phyloP scores from a whole-genome alignment of 768 basidiomycete species.

The Pleurotus eryngii region DNA sequence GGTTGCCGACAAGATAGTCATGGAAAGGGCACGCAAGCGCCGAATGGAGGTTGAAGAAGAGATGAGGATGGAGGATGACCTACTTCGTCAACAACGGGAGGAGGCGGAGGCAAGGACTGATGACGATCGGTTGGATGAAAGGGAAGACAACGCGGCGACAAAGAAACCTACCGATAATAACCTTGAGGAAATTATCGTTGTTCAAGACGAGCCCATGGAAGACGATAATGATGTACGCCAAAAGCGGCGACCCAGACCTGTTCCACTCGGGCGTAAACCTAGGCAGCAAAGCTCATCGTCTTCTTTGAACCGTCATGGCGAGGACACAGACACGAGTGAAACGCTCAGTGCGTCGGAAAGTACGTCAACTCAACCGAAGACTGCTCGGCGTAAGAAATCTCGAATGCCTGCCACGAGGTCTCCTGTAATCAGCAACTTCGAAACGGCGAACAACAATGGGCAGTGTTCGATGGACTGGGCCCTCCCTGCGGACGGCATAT shows the following conservation, averaged over 20 bases:
- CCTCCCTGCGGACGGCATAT: no score
- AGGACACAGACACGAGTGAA: not conserved
- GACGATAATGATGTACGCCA: conserved; percentile 7
- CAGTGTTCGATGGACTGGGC: not conserved
- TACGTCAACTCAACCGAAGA: not conserved
- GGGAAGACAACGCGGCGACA: not conserved
- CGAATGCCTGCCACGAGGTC: not conserved
- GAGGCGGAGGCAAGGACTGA: conserved; percentile 8
- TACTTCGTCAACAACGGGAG: conserved; percentile 2
- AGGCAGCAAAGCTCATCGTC: not conserved
- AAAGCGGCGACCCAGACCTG: conserved; percentile 16
- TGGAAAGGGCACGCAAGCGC: conserved; percentile 51
- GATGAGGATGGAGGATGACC: conserved; percentile 30
- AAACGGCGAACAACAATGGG: no score
- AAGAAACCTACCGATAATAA: not conserved
- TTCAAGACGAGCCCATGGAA: no score
- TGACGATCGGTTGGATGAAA: not conserved
- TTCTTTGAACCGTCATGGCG: not conserved
- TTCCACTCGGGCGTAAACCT: conserved; percentile 13
- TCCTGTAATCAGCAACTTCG: not conserved
- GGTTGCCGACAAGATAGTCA: conserved; percentile 48
- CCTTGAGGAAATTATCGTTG: not conserved
- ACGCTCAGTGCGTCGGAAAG: not conserved
- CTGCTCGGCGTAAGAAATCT: not conserved
- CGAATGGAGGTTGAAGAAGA: conserved; percentile 48